Evolutionary conservation across 441 rosid species (phyloP), one percentile per base, ranked within the genome.

Genomic region (Mallotus repandus): DNA sequence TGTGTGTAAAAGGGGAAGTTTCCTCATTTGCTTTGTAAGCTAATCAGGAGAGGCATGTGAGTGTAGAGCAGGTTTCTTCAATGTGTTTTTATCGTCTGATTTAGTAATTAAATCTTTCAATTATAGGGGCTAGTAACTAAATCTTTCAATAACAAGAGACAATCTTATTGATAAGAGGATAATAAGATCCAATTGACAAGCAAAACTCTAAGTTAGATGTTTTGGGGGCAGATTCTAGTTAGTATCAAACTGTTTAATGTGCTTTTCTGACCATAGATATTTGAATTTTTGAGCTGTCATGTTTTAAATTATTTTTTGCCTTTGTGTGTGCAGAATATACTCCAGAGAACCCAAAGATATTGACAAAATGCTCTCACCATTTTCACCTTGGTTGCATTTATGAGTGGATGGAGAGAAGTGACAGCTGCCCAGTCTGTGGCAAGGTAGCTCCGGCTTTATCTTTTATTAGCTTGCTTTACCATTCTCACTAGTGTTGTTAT

Each of bases 401-500:
- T 61, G 99, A 95, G 85, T 95, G 99, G 99, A 82, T 89, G 93
- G 99, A 95, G 84, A 89, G 99, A 88, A 95, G 98, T 79, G 99
- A 95, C 66, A 87, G 89, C 59, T 95, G 99, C 81, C 96, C 98
- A 0, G 94, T 92, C 63, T 95, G 99, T 76, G 87, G 84, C 75
- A 76, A 88, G 98, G 99, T 92, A 86, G 77, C 74, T 67, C 49
- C 48, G 66, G 52, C 45, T 53, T 69, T 62, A 19, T 71, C 19
- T 38, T 50, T 2, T 21, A 18, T 58, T 53, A 46, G 65, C n/a
- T 49, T 15, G 55, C 25, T 15, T 54, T 14, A 69, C 58, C 67
- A 19, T 32, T 66, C 38, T 52, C 45, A 58, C 65, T 43, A 53
- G 21, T 45, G 22, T n/a, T 45, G 48, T 29, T 35, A 43, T 41